Base-by-base conservation (phyloP, 345 rosid species). In the Tarenaya hassleriana region DNA sequence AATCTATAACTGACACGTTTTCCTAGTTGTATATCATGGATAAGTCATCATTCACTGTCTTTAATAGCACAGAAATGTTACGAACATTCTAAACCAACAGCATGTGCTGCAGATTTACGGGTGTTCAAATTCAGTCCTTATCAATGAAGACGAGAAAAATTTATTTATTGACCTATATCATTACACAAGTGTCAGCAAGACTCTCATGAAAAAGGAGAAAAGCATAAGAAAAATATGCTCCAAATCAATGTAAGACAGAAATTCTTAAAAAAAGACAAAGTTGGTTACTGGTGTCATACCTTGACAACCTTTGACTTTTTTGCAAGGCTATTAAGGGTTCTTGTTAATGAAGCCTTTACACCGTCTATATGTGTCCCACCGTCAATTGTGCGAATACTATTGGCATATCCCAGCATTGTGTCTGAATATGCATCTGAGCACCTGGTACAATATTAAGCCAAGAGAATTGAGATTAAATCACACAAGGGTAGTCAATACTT, bases 321-420 rank as follows among this genome's bases (percentile, higher is more conserved):
- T 42, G 82, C 95, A 47, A 94, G 84, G 75, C 39, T 75, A 61
- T 83, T 88, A 62, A 94, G 82, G 52, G 88, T 82, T 73, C 99
- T 82, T 24, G 99, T 94, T 66, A 94, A 60, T 29, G 99, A 81
- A 58, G 87, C 79, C 71, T 86, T 94, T 17, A 77, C 69, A 66
- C 99, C 99, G 17, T 94, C 99, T 55, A 94, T 86, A 58, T 94
- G 97, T 39, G 97, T 94, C 41, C 97, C 97, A 69, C 95, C 99
- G 77, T 94, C 99, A 73, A 86, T 58, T 29, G 95, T 94, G 5
- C 94, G 89, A 57, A 88, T 83, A 75, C 99, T 88, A 73, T 94
- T 94, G 43, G 97, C 95, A 60, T 94, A 94, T 58, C 99, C 99
- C 19, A 94, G 74, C 70, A 88, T 66, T 48, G 91, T 88, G 75